Base-by-base conservation (phyloP, 2,329 filamentous ascomycete species). In the Zasmidium cellare region DNA sequence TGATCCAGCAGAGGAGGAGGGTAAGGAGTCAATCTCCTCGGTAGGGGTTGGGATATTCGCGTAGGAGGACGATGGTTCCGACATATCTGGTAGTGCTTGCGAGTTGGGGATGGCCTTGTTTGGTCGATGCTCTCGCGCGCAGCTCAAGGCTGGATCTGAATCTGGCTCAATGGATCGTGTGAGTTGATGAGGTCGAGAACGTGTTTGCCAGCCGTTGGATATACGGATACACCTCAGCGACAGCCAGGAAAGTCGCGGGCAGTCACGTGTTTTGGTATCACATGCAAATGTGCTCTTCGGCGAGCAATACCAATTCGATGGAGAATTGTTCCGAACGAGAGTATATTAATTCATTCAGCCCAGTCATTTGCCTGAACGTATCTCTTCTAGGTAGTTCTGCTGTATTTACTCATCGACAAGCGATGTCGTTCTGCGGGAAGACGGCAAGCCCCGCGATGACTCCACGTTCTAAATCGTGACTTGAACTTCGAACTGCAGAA, bases 21-120 rank as follows among this genome's bases (percentile, higher is more conserved):
- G 79, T 3, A 82, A 71, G 16, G 79, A 81, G 67, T 81, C 77
- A 63, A 81, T 67, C 53, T 80, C 77, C 59, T 80, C 77, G 56
- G 58, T 55, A 19, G 67, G 61, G n/a, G 66, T 57, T 7, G 66
- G 63, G 48, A 77, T 72, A 51, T 82, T 82, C 55, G 87, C 88
- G 20, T 73, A 74, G 18, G 70, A 73, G 47, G 69, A 72, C 12
- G 86, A 85, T 20, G 89, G 80, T 18, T 68, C 67, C 47, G 71
- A 70, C 69, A 74, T 70, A 52, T 28, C 11, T 28, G 5, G 25
- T 28, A 28, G 25, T 28, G 25, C 6, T 5, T 6, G 11, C 5
- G 25, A 28, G 25, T 5, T 11, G 25, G 25, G 25, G 11, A 28
- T 28, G 25, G 11, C 25, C 11, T 11, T 5, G 11, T 28, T 28